Conservation (phyloP, 2,329 filamentous ascomycete species). For the Fusarium longipes region DNA sequence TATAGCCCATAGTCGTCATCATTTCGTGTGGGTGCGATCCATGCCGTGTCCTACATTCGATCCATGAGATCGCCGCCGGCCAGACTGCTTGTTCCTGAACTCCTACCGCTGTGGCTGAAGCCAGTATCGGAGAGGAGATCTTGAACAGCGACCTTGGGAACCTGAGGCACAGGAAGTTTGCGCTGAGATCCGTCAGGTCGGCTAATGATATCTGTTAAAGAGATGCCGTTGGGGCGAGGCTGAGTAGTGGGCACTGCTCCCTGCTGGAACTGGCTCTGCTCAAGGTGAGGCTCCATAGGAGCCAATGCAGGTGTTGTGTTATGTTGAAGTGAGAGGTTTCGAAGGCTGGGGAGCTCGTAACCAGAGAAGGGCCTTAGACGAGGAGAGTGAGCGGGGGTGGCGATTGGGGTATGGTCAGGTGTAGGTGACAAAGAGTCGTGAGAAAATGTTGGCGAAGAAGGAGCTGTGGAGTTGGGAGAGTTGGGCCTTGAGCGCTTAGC, state of each 20-base stretch:
- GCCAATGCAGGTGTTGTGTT: slow-evolving; percentile 67
- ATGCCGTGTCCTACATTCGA: slow-evolving; percentile 55
- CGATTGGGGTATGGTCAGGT: slow-evolving; percentile 97
- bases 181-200: slow-evolving; percentile 86
- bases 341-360: slow-evolving; percentile 84
- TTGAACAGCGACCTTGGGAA: slow-evolving; percentile 89
- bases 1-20: slow-evolving; percentile 54
- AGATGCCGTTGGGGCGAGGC: slow-evolving; percentile 72
- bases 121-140: slow-evolving; percentile 79
- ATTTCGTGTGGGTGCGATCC: slow-evolving; percentile 51
- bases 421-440: slow-evolving; percentile 96
- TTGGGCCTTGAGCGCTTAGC: slow-evolving; percentile 92
- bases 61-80: slow-evolving; percentile 77
- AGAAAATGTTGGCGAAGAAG: slow-evolving; percentile 95
- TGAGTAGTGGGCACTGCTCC: slow-evolving; percentile 64
- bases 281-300: slow-evolving; percentile 68
- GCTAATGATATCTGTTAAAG: slow-evolving; percentile 92
- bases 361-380: slow-evolving; percentile 85
- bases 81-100: slow-evolving; percentile 81
- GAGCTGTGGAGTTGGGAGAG: slow-evolving; percentile 94
- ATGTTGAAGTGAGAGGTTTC: slow-evolving; percentile 68
- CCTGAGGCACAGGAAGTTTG: slow-evolving; percentile 90
- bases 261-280: slow-evolving; percentile 56
- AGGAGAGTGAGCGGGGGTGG: slow-evolving; percentile 94
- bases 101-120: slow-evolving; percentile 78